Base-by-base conservation (phyloP, 2,329 filamentous ascomycete species). In the Fusarium pseudograminearum region DNA sequence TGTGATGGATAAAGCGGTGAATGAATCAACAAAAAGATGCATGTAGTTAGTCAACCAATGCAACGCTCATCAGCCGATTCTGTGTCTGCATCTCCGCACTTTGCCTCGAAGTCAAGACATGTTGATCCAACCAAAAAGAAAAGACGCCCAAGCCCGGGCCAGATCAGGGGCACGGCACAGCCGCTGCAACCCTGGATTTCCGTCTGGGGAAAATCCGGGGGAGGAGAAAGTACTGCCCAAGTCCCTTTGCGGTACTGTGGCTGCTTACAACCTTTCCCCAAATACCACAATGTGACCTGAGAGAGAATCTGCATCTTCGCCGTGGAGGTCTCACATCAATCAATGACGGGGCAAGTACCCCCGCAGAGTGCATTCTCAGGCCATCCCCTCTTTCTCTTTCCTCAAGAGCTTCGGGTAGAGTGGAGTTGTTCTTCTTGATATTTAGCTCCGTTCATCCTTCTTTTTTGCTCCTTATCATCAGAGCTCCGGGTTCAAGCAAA, bases 161-260 rank as follows among this genome's bases (percentile, higher is more conserved):
- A 34, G 46, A 53, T 44, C 65, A 70, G 66, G 67, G 67, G 61
- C 40, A 48, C 31, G 47, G 24, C 47, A 28, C 33, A 51, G 33
- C 30, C 10, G 18, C 20, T 38, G 4, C 33, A 52, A 16, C 50
- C 66, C 51, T 55, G 46, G 33, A 53, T 47, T 67, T 15, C 57
- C 57, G 47, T 51, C 63, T 71, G 67, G 62, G 63, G 67, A 46
- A 70, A 68, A 68, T 54, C 67, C 46, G 67, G 67, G 67, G 67
- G 31, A 54, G 24, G 15, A 18, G 8, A 2, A 47, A 61, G 67
- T 70, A 70, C 50, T 47, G 22, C n/a, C 4, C 8, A 71, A 50
- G 67, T 70, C 65, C 40, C 47, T 44, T 9, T 2, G 24, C 12
- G 18, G 67, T 71, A 70, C 56, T 50, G 54, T 57, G 55, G 54